Percentiles rank a stretch among this genome's conserved stretches.
Evolutionary conservation across 805 yeast genomes (phyloP).

Genomic region (Wickerhamomyces chambardii): DNA sequence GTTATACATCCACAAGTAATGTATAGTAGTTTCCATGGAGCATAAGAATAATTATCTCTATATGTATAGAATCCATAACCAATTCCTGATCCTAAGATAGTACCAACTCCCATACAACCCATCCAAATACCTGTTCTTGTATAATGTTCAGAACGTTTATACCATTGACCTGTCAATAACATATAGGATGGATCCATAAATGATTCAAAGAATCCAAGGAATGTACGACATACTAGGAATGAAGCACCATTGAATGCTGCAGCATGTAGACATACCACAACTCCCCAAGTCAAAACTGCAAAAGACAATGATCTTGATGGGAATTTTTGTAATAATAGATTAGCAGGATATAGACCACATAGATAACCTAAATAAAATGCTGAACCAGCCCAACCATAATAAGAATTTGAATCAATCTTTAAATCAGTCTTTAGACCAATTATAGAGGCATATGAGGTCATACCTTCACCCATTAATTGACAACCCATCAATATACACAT

Average conservation of each 20-base stretch:
- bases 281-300: constrained; percentile 29
- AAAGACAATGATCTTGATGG: constrained; percentile 29
- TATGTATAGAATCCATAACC: constrained; percentile 34
- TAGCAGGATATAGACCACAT: constrained; percentile 35
- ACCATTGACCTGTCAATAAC: constrained; percentile 40
- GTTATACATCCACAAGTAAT: constrained; percentile 45
- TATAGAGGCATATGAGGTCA: constrained; percentile 28
- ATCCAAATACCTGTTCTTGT: constrained; percentile 32
- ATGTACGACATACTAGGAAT: constrained; percentile 29
- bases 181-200: constrained; percentile 36
- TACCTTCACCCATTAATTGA: constrained; percentile 29
- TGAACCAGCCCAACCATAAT: constrained; percentile 35
- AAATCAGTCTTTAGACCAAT: constrained; percentile 27
- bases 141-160: constrained; percentile 26
- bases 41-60: constrained; percentile 22
- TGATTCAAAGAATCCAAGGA: constrained; percentile 34
- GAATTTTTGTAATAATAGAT: constrained; percentile 27
- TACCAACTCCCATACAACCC: constrained; percentile 32
- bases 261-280: constrained; percentile 22
- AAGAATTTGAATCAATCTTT: constrained; percentile 25
- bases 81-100: constrained; percentile 34
- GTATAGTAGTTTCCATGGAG: constrained; percentile 43
- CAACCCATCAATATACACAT: constrained; percentile 23
- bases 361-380: constrained; percentile 38
- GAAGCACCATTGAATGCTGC: constrained; percentile 27